Conservation (phyloP, 441 rosid species). For the Jatropha multifida region DNA sequence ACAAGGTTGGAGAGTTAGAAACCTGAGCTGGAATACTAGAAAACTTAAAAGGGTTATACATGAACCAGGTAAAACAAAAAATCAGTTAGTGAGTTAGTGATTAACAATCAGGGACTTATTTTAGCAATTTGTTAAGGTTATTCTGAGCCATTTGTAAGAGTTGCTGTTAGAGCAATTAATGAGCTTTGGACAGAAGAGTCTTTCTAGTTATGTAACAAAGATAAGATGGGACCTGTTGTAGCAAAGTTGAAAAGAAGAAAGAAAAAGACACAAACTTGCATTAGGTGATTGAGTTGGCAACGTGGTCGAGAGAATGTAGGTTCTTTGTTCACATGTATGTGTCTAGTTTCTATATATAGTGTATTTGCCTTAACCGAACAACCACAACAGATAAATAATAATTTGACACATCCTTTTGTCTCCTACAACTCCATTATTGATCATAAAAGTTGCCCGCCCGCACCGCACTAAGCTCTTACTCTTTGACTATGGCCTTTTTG, state of each 20-base stretch:
- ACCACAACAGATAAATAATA: conserved; percentile 24
- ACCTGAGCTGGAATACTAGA: no score
- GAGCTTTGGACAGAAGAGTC: neutral
- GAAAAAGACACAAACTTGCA: neutral
- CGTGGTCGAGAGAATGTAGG: conserved; percentile 21
- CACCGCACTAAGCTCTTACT: conserved; percentile 19
- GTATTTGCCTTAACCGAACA: conserved; percentile 35
- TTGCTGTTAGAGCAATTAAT: neutral
- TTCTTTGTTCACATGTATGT: conserved; percentile 46
- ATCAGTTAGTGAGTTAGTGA: no score
- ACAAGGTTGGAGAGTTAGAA: no score
- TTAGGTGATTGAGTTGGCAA: conserved; percentile 13
- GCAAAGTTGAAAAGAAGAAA: neutral
- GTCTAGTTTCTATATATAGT: conserved; percentile 31
- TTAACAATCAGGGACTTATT: neutral
- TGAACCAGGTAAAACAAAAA: no score
- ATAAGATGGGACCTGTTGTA: neutral
- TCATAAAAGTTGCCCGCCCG: conserved; percentile 12
- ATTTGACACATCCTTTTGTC: conserved; percentile 47
- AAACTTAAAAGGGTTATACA: no score
- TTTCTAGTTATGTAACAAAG: neutral
- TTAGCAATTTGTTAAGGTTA: no score
- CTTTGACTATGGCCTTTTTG: conserved; percentile 18
- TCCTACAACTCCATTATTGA: conserved; percentile 29
- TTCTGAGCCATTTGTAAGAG: no score